Evolutionary conservation across 345 rosid species (phyloP).

Genomic region (Citrus sinensis): DVS_A1.0 CM039165.1:34738001-34738500

Average conservation of each 20-base stretch:
- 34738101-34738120: background rate
- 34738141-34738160: background rate
- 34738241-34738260: slow-evolving; percentile 57
- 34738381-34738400: background rate
- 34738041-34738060: slow-evolving; percentile 51
- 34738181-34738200: background rate
- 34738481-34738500: background rate
- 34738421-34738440: background rate
- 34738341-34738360: slow-evolving; percentile 46
- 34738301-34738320: slow-evolving; percentile 92
- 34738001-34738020: slow-evolving; percentile 57
- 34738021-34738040: slow-evolving; percentile 67
- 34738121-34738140: background rate
- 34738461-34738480: background rate
- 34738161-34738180: background rate
- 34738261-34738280: slow-evolving; percentile 87
- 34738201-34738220: background rate
- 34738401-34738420: background rate
- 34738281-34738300: slow-evolving; percentile 91
- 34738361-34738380: background rate
- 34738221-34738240: background rate
- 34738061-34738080: background rate
- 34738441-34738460: background rate
- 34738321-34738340: slow-evolving; percentile 73
- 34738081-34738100: background rate